Conservation (phyloP, 2,329 filamentous ascomycete genomes). For the Phaeosphaeriaceae sp. region DNA sequence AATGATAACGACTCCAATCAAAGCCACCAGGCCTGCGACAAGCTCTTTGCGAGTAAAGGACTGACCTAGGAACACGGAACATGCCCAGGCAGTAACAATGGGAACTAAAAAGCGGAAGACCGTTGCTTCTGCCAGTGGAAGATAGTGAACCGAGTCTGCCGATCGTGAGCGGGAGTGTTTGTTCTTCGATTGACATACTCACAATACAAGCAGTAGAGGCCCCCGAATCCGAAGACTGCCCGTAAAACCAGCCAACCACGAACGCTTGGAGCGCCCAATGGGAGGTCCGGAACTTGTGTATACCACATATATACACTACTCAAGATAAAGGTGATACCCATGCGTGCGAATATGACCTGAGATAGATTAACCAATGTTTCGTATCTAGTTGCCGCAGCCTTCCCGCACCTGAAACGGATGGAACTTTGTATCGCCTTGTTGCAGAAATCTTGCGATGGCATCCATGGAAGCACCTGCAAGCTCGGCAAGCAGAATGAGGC, state of each 20-base stretch:
- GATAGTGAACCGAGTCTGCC: slow-evolving; percentile 69
- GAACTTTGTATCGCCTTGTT: slow-evolving; percentile 16
- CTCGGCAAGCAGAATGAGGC: slow-evolving; percentile 15
- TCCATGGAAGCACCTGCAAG: slow-evolving; percentile 16
- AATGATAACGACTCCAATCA: slow-evolving; percentile 80
- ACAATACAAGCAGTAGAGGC: slow-evolving; percentile 25
- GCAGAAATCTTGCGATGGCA: slow-evolving; percentile 17
- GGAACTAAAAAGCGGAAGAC: slow-evolving; percentile 85
- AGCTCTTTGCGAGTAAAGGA: slow-evolving; percentile 77
- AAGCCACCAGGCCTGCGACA: slow-evolving; percentile 72
- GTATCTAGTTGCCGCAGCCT: background rate
- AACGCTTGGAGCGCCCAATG: slow-evolving; percentile 15
- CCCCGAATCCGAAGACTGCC: slow-evolving; percentile 20
- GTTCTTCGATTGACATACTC: background rate
- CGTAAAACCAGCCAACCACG: slow-evolving; percentile 19
- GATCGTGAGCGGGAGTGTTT: slow-evolving; percentile 52
- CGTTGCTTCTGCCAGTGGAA: slow-evolving; percentile 81
- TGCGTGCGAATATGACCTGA: slow-evolving; percentile 76
- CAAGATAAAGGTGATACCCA: slow-evolving; percentile 71
- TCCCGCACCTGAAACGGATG: slow-evolving; percentile 15
- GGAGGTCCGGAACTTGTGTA: slow-evolving; percentile 47
- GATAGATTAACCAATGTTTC: slow-evolving; percentile 1
- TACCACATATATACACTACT: slow-evolving; percentile 75
- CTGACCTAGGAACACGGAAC: slow-evolving; percentile 73
- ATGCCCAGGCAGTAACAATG: slow-evolving; percentile 75